Percentiles rank a stretch among this genome's conserved stretches.
Evolutionary conservation across 345 rosid genomes (phyloP).

Genomic region (Syzygium grande): DNA sequence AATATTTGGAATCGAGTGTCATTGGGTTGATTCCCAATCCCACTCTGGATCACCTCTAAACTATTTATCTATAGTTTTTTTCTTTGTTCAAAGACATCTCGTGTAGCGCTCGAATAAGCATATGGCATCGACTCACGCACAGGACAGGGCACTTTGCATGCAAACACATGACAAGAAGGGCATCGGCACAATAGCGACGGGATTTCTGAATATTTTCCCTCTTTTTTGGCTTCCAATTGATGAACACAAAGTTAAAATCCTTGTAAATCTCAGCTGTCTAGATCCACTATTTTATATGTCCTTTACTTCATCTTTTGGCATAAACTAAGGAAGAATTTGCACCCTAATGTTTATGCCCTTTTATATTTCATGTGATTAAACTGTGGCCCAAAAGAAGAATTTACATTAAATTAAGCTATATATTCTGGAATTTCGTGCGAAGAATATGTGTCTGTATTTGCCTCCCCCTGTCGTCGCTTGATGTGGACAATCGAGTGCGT

Average conservation of each 20-base stretch:
- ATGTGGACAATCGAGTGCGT: neutral
- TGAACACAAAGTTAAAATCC: neutral
- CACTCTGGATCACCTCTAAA: neutral
- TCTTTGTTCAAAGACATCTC: neutral
- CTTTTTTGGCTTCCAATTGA: neutral
- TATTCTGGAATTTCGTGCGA: neutral
- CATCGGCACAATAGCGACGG: neutral
- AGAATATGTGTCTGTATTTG: no score
- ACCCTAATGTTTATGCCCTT: neutral
- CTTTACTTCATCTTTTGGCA: neutral
- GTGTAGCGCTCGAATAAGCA: neutral
- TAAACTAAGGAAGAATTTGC: neutral
- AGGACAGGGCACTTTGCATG: neutral
- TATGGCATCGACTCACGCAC: neutral
- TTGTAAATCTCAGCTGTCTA: neutral
- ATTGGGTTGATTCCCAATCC: neutral
- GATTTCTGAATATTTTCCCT: neutral
- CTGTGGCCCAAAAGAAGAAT: neutral
- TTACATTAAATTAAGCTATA: neutral
- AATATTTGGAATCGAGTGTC: neutral
- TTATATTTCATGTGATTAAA: neutral
- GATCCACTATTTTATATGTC: neutral
- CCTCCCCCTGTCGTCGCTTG: accelerated
- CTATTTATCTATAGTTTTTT: no score
- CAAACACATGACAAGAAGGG: neutral